Conservation (phyloP, 1,284 basidiomycete species). For the Tylopilus sp. region DNA sequence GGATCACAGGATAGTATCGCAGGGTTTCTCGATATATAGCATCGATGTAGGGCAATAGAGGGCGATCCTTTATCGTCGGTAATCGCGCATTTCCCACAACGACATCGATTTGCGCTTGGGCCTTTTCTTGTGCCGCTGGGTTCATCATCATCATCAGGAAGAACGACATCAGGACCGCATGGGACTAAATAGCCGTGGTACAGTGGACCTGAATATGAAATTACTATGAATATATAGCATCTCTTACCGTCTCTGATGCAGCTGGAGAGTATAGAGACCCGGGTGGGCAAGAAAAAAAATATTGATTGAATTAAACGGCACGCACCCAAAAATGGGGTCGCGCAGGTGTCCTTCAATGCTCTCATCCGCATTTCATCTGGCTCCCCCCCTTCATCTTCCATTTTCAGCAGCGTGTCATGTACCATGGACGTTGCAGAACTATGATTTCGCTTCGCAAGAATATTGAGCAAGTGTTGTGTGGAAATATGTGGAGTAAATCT, state of each 20-base stretch:
- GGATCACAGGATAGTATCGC: too few species aligned
- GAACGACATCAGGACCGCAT: slow-evolving; percentile 17
- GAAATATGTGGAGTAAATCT: too few species aligned
- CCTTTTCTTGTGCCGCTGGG: slow-evolving; percentile 19
- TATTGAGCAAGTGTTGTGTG: too few species aligned
- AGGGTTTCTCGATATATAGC: too few species aligned
- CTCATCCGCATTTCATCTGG: too few species aligned
- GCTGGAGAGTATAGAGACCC: background rate
- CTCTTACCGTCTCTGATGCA: slow-evolving; percentile 27
- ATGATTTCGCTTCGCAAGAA: too few species aligned
- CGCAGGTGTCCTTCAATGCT: too few species aligned
- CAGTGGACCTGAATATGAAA: background rate
- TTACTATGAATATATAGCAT: background rate
- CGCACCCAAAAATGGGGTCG: too few species aligned
- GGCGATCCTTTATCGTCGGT: slow-evolving; percentile 23
- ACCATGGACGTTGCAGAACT: too few species aligned
- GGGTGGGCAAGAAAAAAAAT: background rate
- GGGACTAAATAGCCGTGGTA: slow-evolving; percentile 12
- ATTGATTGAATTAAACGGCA: background rate
- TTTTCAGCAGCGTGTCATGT: too few species aligned
- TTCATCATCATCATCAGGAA: slow-evolving; percentile 32
- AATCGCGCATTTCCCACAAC: slow-evolving; percentile 20
- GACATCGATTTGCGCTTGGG: slow-evolving; percentile 26
- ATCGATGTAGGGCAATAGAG: too few species aligned
- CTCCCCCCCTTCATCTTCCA: too few species aligned